Base-by-base conservation (phyloP, 2,329 filamentous ascomycete genomes). In the Xylaria sp. region DNA sequence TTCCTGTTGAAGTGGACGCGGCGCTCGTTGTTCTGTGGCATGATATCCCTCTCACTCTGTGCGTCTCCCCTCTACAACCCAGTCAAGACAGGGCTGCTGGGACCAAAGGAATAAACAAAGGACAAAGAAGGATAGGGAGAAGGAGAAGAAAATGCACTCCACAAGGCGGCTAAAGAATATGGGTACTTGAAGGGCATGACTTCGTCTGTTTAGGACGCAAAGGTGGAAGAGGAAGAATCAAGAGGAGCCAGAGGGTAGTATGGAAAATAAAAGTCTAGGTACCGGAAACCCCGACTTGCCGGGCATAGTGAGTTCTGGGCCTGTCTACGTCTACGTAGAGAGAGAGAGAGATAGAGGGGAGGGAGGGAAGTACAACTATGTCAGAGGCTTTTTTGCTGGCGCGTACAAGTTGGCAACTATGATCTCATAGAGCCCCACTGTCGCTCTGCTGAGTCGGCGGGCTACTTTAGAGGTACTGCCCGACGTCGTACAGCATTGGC, bases 401-500 rank as follows among this genome's bases (percentile, higher is more conserved):
- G n/a, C 43, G 40, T 15, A 23, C 17, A 28, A 58, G 49, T 50
- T 63, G 49, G 46, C 50, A 58, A 19, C 61, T 17, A 64, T 66
- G 64, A 66, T 59, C 64, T 66, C 64, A 66, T 66, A 40, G 49
- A 4, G 53, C 12, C 23, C 58, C 58, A 57, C 46, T 25, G 25
- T 6, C 3, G 25, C 2, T 2, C 12, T n/a, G 23, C 4, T 14
- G 4, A n/a, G n/a, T n/a, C n/a, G n/a, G n/a, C n/a, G n/a, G n/a
- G n/a, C n/a, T n/a, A n/a, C n/a, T n/a, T n/a, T n/a, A n/a, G n/a
- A n/a, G n/a, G n/a, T n/a, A n/a, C n/a, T n/a, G n/a, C n/a, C n/a
- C n/a, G n/a, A n/a, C n/a, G n/a, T n/a, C n/a, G n/a, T n/a, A n/a
- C n/a, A n/a, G n/a, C n/a, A n/a, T n/a, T n/a, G n/a, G n/a, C n/a